Percentiles rank a stretch among this genome's conserved stretches.
Evolutionary conservation across 768 basidiomycete species (phyloP).

Genomic region (Trametes sanguinea): DNA sequence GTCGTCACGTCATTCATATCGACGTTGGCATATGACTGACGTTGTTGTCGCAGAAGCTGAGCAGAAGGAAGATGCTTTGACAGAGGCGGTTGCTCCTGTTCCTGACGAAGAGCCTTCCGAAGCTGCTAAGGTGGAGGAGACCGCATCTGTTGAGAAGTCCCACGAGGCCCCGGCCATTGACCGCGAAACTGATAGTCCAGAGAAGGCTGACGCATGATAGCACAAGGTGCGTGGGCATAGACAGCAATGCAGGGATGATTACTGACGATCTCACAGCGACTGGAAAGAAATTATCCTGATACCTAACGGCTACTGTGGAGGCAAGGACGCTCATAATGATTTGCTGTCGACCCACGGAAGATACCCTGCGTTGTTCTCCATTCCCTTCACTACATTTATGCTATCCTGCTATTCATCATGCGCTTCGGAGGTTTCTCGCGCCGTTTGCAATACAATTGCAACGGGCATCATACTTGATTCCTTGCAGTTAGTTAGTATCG

Average conservation of each 20-base stretch:
- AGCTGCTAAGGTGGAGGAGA: too few relatives aligned
- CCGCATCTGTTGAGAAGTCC: too few relatives aligned
- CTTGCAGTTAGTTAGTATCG: not conserved
- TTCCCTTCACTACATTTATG: not conserved
- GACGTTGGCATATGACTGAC: too few relatives aligned
- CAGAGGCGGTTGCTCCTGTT: too few relatives aligned
- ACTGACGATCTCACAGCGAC: not conserved
- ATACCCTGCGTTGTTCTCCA: constrained; percentile 17
- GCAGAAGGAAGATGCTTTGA: too few relatives aligned
- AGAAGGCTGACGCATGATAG: constrained; percentile 7
- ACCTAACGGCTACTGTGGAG: constrained; percentile 12
- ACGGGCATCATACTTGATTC: too few relatives aligned
- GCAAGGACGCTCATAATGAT: constrained; percentile 12
- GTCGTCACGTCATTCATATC: too few relatives aligned
- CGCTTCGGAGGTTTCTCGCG: not conserved
- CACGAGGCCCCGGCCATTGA: too few relatives aligned
- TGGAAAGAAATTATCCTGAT: constrained; percentile 1
- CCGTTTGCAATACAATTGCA: not conserved
- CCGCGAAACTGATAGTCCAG: not conserved
- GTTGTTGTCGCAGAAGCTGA: too few relatives aligned
- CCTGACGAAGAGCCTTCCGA: too few relatives aligned
- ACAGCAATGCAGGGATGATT: not conserved
- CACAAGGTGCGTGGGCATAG: constrained; percentile 6
- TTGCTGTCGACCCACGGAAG: constrained; percentile 13
- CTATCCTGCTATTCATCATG: constrained; percentile 1